Evolutionary conservation across 2,329 filamentous ascomycete genomes (phyloP).

Genomic region (Malbranchea zuffiana): DNA sequence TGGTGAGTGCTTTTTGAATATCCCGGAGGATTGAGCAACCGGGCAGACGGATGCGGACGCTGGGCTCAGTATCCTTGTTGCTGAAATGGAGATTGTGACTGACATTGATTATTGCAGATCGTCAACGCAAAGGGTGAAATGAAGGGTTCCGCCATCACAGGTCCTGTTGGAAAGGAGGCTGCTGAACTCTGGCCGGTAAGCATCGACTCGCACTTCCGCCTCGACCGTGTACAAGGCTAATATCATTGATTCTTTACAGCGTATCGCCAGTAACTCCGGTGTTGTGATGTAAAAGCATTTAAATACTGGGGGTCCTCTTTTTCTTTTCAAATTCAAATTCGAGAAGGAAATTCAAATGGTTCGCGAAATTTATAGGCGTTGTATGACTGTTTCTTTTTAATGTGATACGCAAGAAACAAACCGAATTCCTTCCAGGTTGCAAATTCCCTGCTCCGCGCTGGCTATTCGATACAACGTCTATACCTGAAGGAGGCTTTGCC

Average conservation of each 20-base stretch:
- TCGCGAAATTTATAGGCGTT: constrained; percentile 12
- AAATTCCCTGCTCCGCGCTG: too few species aligned
- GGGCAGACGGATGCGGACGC: too few species aligned
- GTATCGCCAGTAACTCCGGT: constrained; percentile 99
- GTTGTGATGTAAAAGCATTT: constrained; percentile 82
- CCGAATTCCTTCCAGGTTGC: too few species aligned
- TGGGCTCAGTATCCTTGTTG: too few species aligned
- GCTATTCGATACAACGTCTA: too few species aligned
- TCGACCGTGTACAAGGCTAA: constrained; percentile 2
- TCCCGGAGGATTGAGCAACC: constrained; percentile 1
- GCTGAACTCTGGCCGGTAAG: constrained; percentile 97
- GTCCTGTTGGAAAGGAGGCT: constrained; percentile 98
- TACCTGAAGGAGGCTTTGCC: too few species aligned
- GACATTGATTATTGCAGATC: constrained; percentile 50
- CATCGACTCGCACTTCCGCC: neutral
- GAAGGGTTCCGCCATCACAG: constrained; percentile 99
- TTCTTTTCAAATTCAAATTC: too few species aligned
- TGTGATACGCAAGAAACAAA: constrained; percentile 17
- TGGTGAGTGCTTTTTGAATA: constrained; percentile 66
- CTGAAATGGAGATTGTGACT: neutral
- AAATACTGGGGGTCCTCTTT: constrained; percentile 1
- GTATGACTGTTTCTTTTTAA: too few species aligned
- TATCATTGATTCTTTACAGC: constrained; percentile 39
- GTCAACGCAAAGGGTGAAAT: constrained; percentile 99
- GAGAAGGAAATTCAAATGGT: too few species aligned